Evolutionary conservation across 1,139 yeast genomes (phyloP).

Genomic region (Hansenula lynferdii): DNA sequence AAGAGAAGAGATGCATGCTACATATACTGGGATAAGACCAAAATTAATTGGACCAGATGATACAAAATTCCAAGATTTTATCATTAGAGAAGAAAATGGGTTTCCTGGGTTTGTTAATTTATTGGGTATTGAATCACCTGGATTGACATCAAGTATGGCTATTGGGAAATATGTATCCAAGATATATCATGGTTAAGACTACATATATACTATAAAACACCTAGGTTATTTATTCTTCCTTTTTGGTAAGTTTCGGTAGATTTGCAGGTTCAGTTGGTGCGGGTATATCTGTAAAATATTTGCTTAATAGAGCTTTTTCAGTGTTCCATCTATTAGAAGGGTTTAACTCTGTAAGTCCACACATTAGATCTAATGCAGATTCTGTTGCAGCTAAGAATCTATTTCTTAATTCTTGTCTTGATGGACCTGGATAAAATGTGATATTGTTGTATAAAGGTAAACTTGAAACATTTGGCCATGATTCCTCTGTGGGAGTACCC

Average conservation of each 20-base stretch:
- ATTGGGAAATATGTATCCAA: slow-evolving; percentile 67
- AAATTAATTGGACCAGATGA: slow-evolving; percentile 49
- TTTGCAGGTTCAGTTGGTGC: slow-evolving; percentile 67
- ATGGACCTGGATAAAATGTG: slow-evolving; percentile 77
- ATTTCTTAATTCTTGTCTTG: slow-evolving; percentile 73
- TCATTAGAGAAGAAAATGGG: slow-evolving; percentile 59
- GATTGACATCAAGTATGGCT: slow-evolving; percentile 77
- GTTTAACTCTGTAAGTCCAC: slow-evolving; percentile 69
- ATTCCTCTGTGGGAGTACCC: slow-evolving; percentile 91
- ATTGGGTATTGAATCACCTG: slow-evolving; percentile 88
- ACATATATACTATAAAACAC: not conserved
- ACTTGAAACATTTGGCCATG: slow-evolving; percentile 87
- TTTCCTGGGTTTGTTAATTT: slow-evolving; percentile 78
- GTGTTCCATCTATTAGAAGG: slow-evolving; percentile 73
- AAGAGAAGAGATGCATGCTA: slow-evolving; percentile 48
- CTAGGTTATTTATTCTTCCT: too few relatives aligned
- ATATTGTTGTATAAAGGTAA: slow-evolving; percentile 73
- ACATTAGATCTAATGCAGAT: slow-evolving; percentile 71
- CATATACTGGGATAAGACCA: slow-evolving; percentile 83
- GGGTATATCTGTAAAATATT: slow-evolving; percentile 72
- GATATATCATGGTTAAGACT: slow-evolving; percentile 28
- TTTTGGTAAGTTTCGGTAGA: slow-evolving; percentile 45
- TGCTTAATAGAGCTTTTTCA: slow-evolving; percentile 58
- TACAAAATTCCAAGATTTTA: slow-evolving; percentile 61
- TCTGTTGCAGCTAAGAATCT: slow-evolving; percentile 93